These are phyloP conservation scores for Ramularia collo-cygni DNA, from an alignment of 2,329 filamentous ascomycete genomes.

Conservation along the genomic window DNA sequence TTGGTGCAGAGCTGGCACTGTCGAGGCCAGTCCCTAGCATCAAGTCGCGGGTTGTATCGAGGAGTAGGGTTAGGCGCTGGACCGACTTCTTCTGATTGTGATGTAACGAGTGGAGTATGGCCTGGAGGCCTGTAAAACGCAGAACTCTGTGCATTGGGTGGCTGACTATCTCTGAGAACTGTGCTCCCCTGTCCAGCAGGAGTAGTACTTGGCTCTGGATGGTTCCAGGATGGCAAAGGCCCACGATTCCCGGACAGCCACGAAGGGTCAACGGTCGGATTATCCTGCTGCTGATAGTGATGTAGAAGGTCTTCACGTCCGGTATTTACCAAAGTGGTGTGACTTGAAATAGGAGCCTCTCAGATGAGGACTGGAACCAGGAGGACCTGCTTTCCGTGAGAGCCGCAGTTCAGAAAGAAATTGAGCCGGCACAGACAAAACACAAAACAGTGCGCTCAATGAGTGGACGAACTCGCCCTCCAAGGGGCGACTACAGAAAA, in stretches of 20 bases:
- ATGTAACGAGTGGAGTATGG: too few species aligned
- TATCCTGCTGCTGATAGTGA: background rate
- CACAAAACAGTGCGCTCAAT: background rate
- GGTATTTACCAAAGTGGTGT: background rate
- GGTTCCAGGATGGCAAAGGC: conserved; percentile 1
- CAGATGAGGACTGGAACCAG: background rate
- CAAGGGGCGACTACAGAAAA: background rate
- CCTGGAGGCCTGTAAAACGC: too few species aligned
- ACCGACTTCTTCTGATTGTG: too few species aligned
- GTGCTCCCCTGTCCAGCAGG: conserved; percentile 3
- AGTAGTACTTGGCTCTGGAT: background rate
- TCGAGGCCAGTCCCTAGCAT: too few species aligned
- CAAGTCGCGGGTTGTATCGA: too few species aligned
- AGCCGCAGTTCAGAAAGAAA: background rate
- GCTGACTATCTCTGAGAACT: conserved; percentile 1
- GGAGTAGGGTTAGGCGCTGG: too few species aligned
- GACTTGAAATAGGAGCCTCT: conserved; percentile 1
- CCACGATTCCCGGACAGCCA: conserved; percentile 1
- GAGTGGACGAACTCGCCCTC: background rate
- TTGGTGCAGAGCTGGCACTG: background rate
- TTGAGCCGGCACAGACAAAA: background rate
- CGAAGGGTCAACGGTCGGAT: background rate
- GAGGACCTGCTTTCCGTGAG: background rate
- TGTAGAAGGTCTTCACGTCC: background rate
- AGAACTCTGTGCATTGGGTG: background rate